phyloP scores from a whole-genome alignment of 1,284 basidiomycete species.

The Xanthoconium separans region DNA sequence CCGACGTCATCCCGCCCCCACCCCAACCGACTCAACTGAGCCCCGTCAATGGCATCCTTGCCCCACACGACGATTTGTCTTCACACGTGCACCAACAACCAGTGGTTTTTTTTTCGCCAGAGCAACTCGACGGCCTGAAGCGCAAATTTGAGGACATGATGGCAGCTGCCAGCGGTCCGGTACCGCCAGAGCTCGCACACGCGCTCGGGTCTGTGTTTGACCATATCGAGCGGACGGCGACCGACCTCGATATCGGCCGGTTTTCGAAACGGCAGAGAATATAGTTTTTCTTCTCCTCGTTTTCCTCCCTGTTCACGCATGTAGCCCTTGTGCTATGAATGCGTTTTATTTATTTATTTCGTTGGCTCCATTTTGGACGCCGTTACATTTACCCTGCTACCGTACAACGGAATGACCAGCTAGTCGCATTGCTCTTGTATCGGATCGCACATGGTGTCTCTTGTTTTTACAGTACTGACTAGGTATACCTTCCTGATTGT shows the following conservation, averaged over 20 bases:
- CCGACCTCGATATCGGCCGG: slow-evolving; percentile 26
- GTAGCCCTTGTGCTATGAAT: background rate
- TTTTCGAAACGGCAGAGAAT: slow-evolving; percentile 28
- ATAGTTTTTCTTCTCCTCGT: slow-evolving; percentile 13
- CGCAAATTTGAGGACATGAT: slow-evolving; percentile 35
- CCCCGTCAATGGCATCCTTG: slow-evolving; percentile 14
- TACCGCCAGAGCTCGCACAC: slow-evolving; percentile 31
- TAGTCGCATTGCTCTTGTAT: slow-evolving; percentile 13
- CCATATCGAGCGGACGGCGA: slow-evolving; percentile 31
- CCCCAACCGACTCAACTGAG: slow-evolving; percentile 12
- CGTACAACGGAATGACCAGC: slow-evolving; percentile 1
- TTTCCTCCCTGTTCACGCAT: background rate
- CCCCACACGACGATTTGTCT: background rate
- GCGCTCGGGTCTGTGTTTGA: slow-evolving; percentile 35
- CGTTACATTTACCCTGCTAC: slow-evolving; percentile 2
- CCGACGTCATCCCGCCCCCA: slow-evolving; percentile 20
- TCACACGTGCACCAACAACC: slow-evolving; percentile 13
- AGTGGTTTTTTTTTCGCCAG: slow-evolving; percentile 33
- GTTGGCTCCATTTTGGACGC: background rate
- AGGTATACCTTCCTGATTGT: background rate
- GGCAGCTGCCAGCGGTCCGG: slow-evolving; percentile 29
- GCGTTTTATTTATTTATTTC: slow-evolving; percentile 1
- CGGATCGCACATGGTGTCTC: slow-evolving; percentile 8
- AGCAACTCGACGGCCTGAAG: slow-evolving; percentile 30
- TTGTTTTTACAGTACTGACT: background rate